Base-by-base conservation (phyloP, 1,139 yeast species). In the Debaryomyces coudertii region DNA sequence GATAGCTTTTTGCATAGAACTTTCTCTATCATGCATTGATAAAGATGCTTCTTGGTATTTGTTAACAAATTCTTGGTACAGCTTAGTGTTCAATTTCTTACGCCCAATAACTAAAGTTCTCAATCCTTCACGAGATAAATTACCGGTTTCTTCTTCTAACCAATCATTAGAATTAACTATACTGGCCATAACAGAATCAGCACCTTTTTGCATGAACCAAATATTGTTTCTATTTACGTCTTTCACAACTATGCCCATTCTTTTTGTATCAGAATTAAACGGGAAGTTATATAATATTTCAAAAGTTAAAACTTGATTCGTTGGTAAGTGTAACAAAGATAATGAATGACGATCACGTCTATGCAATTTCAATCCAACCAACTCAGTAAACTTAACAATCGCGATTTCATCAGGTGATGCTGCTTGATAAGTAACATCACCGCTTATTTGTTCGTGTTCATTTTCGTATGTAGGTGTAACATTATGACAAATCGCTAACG, bases 331-430 rank as follows among this genome's bases (percentile, higher is more conserved):
- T 39, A 81, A 62, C 42, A 93, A 68, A 0, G 89, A 75, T 55
- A 93, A 78, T 7, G 85, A 80, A 47, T 79, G 78, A 47, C 99
- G 80, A 63, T 95, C 99, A 57, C 99, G 81, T 57, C 83, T 85
- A 50, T 78, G 76, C 43, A 95, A 73, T 8, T 89, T 80, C 39
- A 95, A 71, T 0, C 99, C 99, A 28, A 92, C 95, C 4, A 74
- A 65, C 52, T 89, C 95, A 1, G 97, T 88, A 71, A 90, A 95
- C 60, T 87, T 87, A 24, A 95, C 98, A 54, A 95, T 93, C 16
- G 99, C 99, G 53, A 93, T 85, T 65, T 95, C 99, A 70, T 95
- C 99, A 0, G 99, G 99, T 0, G 98, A 92, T 0, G 98, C 97
- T 0, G 99, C 99, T 66, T 95, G 99, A 62, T 92, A 95, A 1